Evolutionary conservation across 2,329 filamentous ascomycete genomes (phyloP).

Genomic region (Thermoascus crustaceus): DNA sequence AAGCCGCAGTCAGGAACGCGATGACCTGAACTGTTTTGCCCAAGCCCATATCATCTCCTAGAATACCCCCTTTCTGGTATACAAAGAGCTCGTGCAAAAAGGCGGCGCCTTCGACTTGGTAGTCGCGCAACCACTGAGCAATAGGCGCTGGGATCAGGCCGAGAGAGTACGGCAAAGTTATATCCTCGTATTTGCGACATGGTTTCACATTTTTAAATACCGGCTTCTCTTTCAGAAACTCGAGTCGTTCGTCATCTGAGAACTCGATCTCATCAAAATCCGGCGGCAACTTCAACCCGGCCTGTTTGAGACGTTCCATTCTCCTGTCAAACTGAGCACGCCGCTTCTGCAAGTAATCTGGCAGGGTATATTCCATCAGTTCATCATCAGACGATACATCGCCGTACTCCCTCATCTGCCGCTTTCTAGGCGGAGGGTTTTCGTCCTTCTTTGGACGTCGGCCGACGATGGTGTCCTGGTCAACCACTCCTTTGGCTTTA

Average conservation of each 20-base stretch:
- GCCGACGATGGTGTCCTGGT: slow-evolving; percentile 30
- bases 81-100: slow-evolving; percentile 88
- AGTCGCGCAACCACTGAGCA: slow-evolving; percentile 83
- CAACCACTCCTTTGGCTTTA: slow-evolving; percentile 40
- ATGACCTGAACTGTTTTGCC: slow-evolving; percentile 97
- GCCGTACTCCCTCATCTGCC: slow-evolving; percentile 31
- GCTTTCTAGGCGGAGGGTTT: slow-evolving; percentile 13
- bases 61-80: slow-evolving; percentile 79
- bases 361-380: slow-evolving; percentile 52
- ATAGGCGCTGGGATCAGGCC: slow-evolving; percentile 82
- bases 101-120: slow-evolving; percentile 75
- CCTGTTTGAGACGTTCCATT: slow-evolving; percentile 52
- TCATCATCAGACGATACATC: slow-evolving; percentile 47
- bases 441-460: slow-evolving; percentile 23
- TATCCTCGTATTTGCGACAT: slow-evolving; percentile 63
- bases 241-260: slow-evolving; percentile 58
- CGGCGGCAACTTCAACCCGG: slow-evolving; percentile 68
- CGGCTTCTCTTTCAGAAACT: slow-evolving; percentile 60
- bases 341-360: slow-evolving; percentile 65
- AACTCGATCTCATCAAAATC: slow-evolving; percentile 68
- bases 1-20: slow-evolving; percentile 81
- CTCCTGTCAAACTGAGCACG: slow-evolving; percentile 59
- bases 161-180: slow-evolving; percentile 64
- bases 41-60: slow-evolving; percentile 95
- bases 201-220: slow-evolving; percentile 56